A percentile compares a stretch with the other conserved stretches of the same genome.
These are phyloP conservation scores for Aspergillus sp. DNA, from an alignment of 2,329 filamentous ascomycete genomes.

Conservation along the genomic window DNA sequence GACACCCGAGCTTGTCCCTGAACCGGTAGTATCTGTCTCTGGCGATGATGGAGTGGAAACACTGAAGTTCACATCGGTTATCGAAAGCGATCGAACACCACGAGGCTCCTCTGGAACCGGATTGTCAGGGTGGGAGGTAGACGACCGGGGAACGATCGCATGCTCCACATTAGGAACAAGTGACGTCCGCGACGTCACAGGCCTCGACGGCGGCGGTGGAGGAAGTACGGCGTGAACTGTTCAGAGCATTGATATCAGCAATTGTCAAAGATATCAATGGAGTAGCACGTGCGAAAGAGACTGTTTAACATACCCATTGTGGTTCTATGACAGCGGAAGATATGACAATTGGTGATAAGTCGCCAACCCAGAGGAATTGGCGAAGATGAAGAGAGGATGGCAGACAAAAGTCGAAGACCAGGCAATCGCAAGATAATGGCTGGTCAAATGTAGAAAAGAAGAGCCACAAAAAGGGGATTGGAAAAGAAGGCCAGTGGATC, in stretches of 20 bases:
- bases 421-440: constrained; percentile 2
- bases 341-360: not conserved
- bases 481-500: not conserved
- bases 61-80: constrained; percentile 37
- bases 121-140: constrained; percentile 50
- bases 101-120: constrained; percentile 52
- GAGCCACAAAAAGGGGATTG: constrained; percentile 1
- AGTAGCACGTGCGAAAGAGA: not conserved
- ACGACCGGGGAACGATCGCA: constrained; percentile 38
- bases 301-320: constrained; percentile 24
- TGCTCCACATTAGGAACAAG: constrained; percentile 29
- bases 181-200: constrained; percentile 25
- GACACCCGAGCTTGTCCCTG: constrained; percentile 33
- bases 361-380: not conserved
- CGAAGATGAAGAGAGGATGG: not conserved
- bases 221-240: constrained; percentile 35
- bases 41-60: constrained; percentile 28
- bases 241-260: not conserved
- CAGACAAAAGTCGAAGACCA: not conserved
- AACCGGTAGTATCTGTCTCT: constrained; percentile 40
- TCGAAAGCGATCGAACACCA: constrained; percentile 38
- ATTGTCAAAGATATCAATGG: not conserved
- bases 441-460: not conserved
- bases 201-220: constrained; percentile 22
- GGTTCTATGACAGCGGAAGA: not conserved